These are phyloP conservation scores for Colletotrichum caudatum DNA, from an alignment of 2,329 filamentous ascomycete genomes.

Conservation along the genomic window DNA sequence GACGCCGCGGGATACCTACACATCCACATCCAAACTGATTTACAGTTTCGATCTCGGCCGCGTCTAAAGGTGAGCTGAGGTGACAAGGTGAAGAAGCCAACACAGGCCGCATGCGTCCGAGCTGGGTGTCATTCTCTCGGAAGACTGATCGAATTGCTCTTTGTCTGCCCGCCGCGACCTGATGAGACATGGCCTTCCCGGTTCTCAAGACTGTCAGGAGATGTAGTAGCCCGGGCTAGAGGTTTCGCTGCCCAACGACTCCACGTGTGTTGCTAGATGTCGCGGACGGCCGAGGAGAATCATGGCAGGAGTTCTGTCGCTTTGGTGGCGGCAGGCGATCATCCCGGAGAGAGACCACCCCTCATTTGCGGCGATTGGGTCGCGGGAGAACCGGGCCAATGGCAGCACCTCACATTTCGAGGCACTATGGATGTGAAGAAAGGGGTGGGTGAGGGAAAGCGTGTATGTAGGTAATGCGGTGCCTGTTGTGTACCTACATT, in stretches of 20 bases:
- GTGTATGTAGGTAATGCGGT: background rate
- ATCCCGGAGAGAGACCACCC: background rate
- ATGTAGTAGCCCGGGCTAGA: background rate
- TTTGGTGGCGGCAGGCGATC: constrained; percentile 1
- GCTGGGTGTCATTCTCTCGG: background rate
- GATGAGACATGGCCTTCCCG: background rate
- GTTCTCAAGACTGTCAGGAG: background rate
- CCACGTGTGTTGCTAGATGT: background rate
- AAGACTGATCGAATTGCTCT: background rate
- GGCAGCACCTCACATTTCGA: background rate
- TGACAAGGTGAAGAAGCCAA: background rate
- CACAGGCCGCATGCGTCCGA: constrained; percentile 26
- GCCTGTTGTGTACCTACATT: constrained; percentile 7
- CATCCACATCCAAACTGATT: background rate
- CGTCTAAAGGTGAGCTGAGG: background rate
- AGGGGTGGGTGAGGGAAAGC: background rate
- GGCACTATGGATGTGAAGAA: constrained; percentile 27
- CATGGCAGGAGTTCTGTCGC: background rate
- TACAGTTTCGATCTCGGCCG: constrained; percentile 16
- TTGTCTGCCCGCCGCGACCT: background rate
- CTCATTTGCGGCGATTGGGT: constrained; percentile 15
- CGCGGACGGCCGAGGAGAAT: background rate
- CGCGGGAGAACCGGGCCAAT: background rate
- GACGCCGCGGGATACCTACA: background rate
- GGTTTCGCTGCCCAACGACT: background rate